These are phyloP conservation scores for Candida silvicultrix DNA, from an alignment of 805 yeast species.

Conservation along the genomic window DNA sequence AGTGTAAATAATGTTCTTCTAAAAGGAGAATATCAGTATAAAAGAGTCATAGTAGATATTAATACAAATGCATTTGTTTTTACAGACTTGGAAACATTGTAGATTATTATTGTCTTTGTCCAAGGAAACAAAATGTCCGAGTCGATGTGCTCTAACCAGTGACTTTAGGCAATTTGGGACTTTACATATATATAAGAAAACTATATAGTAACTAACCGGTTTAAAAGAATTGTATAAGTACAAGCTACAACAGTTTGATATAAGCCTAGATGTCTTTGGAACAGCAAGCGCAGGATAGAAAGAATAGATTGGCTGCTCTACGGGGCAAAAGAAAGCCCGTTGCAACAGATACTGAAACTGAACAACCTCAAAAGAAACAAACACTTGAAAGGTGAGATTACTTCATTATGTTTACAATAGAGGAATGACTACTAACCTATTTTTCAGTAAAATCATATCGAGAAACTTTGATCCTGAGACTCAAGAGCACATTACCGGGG, in stretches of 20 bases:
- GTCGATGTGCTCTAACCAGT: background rate
- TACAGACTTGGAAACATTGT: no score
- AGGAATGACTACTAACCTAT: no score
- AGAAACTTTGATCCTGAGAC: constrained; percentile 19
- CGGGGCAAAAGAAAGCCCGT: constrained; percentile 14
- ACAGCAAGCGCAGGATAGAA: constrained; percentile 24
- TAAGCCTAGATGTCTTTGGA: constrained; percentile 21
- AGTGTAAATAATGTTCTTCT: background rate
- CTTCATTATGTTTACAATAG: no score
- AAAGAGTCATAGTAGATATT: background rate
- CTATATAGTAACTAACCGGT: no score
- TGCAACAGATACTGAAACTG: background rate
- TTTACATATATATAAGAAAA: no score
- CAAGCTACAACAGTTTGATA: no score
- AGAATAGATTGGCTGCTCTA: constrained; percentile 21
- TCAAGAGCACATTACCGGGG: constrained; percentile 10
- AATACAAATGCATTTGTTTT: background rate
- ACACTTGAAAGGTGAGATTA: background rate
- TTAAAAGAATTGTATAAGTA: no score
- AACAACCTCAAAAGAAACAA: background rate
- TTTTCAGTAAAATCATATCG: background rate
- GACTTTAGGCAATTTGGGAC: no score
- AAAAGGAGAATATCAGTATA: background rate
- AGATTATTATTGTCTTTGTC: no score
- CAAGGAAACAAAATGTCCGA: no score